Percentiles rank a stretch among this genome's conserved stretches.
These are phyloP conservation scores for Trichoderma asperelloides DNA, from an alignment of 495 filamentous ascomycete genomes.

Conservation along the genomic window DNA sequence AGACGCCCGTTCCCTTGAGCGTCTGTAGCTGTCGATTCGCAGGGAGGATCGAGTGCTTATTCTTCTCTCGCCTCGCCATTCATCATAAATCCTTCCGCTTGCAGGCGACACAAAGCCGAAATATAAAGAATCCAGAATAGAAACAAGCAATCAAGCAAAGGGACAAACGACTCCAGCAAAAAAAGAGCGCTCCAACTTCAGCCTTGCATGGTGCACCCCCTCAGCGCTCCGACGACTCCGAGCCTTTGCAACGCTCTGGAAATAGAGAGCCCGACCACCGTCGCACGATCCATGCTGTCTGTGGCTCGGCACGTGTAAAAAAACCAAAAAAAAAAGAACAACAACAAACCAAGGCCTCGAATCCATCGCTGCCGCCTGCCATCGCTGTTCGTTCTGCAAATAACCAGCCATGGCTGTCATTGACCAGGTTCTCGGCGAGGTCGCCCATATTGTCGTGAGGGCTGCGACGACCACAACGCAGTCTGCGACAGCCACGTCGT, in stretches of 20 bases:
- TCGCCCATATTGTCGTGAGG: conserved; percentile 24
- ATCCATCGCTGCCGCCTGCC: neutral
- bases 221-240: neutral
- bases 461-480: conserved; percentile 11
- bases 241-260: conserved; percentile 1
- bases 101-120: neutral
- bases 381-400: neutral
- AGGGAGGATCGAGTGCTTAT: neutral
- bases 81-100: neutral
- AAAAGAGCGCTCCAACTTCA: neutral
- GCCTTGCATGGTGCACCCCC: conserved; percentile 1
- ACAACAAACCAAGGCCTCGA: neutral
- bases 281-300: conserved; percentile 1
- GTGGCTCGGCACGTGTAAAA: neutral
- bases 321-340: too few relatives aligned
- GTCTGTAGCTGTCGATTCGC: neutral
- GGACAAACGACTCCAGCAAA: neutral
- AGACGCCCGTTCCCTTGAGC: neutral
- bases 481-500: conserved; percentile 4
- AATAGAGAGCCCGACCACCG: neutral
- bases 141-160: neutral
- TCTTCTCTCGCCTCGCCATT: neutral
- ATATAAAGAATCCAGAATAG: neutral
- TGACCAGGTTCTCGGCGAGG: conserved; percentile 22
- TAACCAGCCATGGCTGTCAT: conserved; percentile 18